Evolutionary conservation across 2,329 filamentous ascomycete genomes (phyloP), one percentile per base, ranked within the genome.

Genomic region (Periglandula ipomoeae): DNA sequence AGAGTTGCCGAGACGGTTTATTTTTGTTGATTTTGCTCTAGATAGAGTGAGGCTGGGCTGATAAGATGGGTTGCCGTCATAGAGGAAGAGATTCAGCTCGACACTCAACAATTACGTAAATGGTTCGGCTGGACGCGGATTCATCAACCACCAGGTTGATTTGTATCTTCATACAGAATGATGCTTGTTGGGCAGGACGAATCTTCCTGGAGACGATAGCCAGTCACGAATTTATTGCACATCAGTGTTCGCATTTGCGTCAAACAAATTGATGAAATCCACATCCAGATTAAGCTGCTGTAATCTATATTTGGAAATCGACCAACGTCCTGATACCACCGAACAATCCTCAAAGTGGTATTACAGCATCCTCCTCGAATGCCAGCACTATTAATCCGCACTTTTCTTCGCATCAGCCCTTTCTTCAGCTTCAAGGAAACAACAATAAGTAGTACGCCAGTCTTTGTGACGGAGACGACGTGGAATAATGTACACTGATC

Each of bases 401-500:
- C 22, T 19, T 26, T 38, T 6, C 37, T 15, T 26, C 19, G 34
- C 19, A 46, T 39, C 34, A 34, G 32, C 35, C 46, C 46, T 13
- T 35, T 20, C 30, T 22, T 45, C 35, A 27, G 20, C 34, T 46
- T 44, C 34, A 15, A 45, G 40, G 27, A 24, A 35, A 40, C 26
- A 48, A 22, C 37, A 34, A 34, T 45, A 45, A 44, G 19, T 34
- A 38, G 32, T 24, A 19, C 26, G 41, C 46, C 58, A 59, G 59
- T 55, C 58, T 58, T 56, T 51, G 52, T 55, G 56, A 42, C 57
- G 55, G 52, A 63, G 58, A 58, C 58, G 57, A 54, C 48, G 37
- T 44, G 54, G 56, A 59, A 48, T 58, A 62, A 58, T 62, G 45
- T 66, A 66, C 63, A 66, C 27, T 44, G 50, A 57, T 59, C 35